phyloP scores from a whole-genome alignment of 1,284 basidiomycete species.

The Puccinia hordei region DNA sequence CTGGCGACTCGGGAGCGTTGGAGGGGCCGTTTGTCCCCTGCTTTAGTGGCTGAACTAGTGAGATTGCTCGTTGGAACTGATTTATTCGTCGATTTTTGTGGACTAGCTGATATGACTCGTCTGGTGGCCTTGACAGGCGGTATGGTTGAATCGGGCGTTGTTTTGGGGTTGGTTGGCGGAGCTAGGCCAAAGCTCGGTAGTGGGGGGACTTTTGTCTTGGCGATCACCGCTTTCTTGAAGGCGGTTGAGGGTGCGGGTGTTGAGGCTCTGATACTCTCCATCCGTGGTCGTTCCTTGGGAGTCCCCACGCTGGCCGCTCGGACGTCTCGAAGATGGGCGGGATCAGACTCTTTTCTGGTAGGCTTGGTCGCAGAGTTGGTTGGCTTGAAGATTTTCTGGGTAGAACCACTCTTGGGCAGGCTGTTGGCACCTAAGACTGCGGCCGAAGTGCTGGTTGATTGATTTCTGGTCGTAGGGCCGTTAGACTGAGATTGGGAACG shows the following conservation, averaged over 20 bases:
- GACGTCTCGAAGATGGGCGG: neutral
- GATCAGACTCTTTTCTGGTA: neutral
- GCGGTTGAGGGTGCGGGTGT: neutral
- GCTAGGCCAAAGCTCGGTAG: constrained; percentile 28
- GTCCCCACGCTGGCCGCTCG: neutral
- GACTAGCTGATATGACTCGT: constrained; percentile 19
- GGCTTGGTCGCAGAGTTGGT: neutral
- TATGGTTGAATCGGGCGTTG: neutral
- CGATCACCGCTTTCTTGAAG: constrained; percentile 4
- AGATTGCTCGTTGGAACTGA: neutral
- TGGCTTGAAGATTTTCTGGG: neutral
- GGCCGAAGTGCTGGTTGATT: neutral
- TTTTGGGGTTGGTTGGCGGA: neutral
- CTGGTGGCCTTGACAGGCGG: constrained; percentile 9
- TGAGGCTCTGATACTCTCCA: constrained; percentile 5
- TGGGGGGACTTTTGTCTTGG: constrained; percentile 20
- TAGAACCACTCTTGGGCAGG: neutral
- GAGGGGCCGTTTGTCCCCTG: constrained; percentile 6
- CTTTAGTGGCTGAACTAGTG: neutral
- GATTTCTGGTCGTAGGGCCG: neutral
- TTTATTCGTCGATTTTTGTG: neutral
- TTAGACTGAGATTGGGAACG: constrained; percentile 7
- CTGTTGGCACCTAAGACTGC: neutral
- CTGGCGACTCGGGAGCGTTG: constrained; percentile 29
- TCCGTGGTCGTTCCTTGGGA: neutral